These are phyloP conservation scores for Pyracantha coccinea DNA, from an alignment of 331 rosid genomes.

Conservation along the genomic window DNA sequence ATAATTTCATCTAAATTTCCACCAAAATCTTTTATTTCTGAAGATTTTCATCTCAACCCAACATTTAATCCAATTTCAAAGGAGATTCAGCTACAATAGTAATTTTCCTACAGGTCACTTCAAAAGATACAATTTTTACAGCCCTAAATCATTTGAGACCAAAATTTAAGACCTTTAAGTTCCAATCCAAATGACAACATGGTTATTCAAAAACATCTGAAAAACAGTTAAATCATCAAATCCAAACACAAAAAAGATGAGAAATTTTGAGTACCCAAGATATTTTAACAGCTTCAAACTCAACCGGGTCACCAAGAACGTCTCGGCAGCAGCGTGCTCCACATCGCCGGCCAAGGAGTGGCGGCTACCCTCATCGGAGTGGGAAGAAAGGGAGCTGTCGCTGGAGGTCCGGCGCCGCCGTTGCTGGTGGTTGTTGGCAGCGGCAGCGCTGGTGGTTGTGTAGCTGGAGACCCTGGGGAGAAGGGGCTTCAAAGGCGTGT, in stretches of 20 bases:
- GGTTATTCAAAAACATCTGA: neutral
- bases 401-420: constrained; percentile 62
- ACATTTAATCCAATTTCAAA: neutral
- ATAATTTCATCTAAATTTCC: neutral
- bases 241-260: neutral
- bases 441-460: neutral
- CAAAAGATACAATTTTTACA: neutral
- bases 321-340: constrained; percentile 55
- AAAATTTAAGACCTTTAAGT: neutral
- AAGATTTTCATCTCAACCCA: neutral
- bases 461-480: constrained; percentile 51
- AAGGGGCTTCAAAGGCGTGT: constrained; percentile 27
- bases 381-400: constrained; percentile 38
- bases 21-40: neutral
- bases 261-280: constrained; percentile 48
- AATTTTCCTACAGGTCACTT: neutral
- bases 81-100: neutral
- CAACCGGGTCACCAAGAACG: constrained; percentile 62
- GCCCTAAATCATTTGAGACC: neutral
- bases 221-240: neutral
- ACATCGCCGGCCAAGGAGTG: constrained; percentile 34
- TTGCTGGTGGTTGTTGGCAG: constrained; percentile 37
- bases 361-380: constrained; percentile 13
- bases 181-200: neutral
- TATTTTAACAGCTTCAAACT: constrained; percentile 57